These are phyloP conservation scores for Malassezia brasiliensis DNA, from an alignment of 1,284 basidiomycete genomes.

Conservation along the genomic window DNA sequence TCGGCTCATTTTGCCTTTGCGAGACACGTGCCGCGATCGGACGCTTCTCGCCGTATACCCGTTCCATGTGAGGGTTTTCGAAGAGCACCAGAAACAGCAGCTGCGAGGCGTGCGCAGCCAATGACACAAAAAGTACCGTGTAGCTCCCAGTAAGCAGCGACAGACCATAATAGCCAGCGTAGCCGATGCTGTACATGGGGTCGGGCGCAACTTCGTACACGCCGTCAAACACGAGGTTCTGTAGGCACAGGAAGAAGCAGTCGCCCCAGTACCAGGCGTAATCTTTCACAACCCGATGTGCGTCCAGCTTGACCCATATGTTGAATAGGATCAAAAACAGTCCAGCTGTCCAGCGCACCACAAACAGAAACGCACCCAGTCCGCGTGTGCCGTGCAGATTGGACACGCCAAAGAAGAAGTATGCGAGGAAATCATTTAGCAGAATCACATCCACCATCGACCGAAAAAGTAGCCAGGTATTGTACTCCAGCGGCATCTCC, in stretches of 20 bases:
- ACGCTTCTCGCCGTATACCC: slow-evolving; percentile 40
- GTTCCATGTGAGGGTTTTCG: slow-evolving; percentile 74
- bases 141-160: slow-evolving; percentile 79
- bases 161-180: slow-evolving; percentile 73
- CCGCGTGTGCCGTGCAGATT: slow-evolving; percentile 67
- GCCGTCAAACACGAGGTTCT: slow-evolving; percentile 85
- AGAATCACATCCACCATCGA: slow-evolving; percentile 89
- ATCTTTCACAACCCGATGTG: slow-evolving; percentile 85
- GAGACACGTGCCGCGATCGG: slow-evolving; percentile 24
- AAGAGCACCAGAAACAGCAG: slow-evolving; percentile 94
- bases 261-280: slow-evolving; percentile 88
- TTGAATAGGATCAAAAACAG: slow-evolving; percentile 82
- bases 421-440: slow-evolving; percentile 78
- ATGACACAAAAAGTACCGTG: slow-evolving; percentile 78
- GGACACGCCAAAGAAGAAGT: slow-evolving; percentile 73
- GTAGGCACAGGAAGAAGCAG: slow-evolving; percentile 69
- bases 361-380: slow-evolving; percentile 64
- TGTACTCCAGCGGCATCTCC: slow-evolving; percentile 36
- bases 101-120: slow-evolving; percentile 84
- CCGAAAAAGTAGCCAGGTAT: slow-evolving; percentile 76
- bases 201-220: slow-evolving; percentile 85
- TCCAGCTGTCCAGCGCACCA: slow-evolving; percentile 78
- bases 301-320: slow-evolving; percentile 96
- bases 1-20: slow-evolving; percentile 2
- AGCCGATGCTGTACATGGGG: slow-evolving; percentile 82